These are phyloP conservation scores for Fraxinus sp. DNA, from an alignment of 305 asterid species.

Conservation along the genomic window DNA sequence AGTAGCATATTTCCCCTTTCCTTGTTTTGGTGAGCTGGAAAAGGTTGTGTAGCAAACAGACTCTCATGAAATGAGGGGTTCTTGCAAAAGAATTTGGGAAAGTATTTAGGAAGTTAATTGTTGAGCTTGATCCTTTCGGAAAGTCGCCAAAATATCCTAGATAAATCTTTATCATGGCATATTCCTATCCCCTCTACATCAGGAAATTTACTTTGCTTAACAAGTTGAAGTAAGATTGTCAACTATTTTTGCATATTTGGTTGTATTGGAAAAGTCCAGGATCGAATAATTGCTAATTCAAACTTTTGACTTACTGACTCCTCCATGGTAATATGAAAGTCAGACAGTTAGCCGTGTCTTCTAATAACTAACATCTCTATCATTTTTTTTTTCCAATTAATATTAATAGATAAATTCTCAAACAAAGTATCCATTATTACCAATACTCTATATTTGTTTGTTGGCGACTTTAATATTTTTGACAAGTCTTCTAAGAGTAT, in stretches of 20 bases:
- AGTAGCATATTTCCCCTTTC: neutral
- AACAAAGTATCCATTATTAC: neutral
- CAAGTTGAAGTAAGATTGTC: neutral
- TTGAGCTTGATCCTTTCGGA: neutral
- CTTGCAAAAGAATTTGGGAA: neutral
- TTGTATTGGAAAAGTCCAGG: neutral
- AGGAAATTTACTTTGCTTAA: neutral
- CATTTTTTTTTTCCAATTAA: neutral
- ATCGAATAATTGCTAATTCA: neutral
- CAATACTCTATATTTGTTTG: neutral
- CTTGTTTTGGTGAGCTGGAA: neutral
- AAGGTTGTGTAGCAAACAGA: neutral
- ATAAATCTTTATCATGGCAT: neutral
- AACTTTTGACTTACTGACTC: neutral
- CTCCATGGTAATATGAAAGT: neutral
- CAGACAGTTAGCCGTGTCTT: neutral
- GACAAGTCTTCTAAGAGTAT: neutral
- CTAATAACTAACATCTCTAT: neutral
- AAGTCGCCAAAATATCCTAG: neutral
- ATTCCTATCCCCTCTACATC: neutral
- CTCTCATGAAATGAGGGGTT: neutral
- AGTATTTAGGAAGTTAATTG: neutral
- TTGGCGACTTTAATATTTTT: neutral
- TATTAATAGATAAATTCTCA: neutral
- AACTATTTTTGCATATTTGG: neutral